Evolutionary conservation across 768 basidiomycete species (phyloP), one percentile per base, ranked within the genome.

Genomic region (Suillus occidentalis): DNA sequence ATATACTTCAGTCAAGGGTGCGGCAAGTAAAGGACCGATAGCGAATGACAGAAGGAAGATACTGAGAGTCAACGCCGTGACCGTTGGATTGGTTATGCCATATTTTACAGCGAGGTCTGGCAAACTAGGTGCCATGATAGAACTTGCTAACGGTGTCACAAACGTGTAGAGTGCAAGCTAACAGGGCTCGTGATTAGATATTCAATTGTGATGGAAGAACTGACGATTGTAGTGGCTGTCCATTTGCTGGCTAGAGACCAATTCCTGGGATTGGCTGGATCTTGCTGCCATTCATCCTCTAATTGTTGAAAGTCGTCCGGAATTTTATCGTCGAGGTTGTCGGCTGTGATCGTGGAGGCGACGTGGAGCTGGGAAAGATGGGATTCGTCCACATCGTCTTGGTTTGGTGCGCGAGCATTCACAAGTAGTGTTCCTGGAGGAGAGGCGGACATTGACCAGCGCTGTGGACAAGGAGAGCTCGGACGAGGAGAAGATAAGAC

Each of bases 231-330:
- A 31, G 28, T 53, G 52, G 9, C 25, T 28, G 28, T 53, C 52
- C 52, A 53, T 31, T 53, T 53, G 5, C 9, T 53, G 4, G 28
- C 28, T 5, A 4, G 9, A 53, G 52, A 10, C 52, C 52, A 53
- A 53, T 53, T 53, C 28, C 28, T 53, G 52, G 50, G 50, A 8
- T 52, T 52, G 50, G 16, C 16, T 89, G 78, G 1, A 85, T 78
- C 63, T 89, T 85, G 72, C 87, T 89, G 2, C 89, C 89, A 28
- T 52, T 52, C 50, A 18, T 52, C 50, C 3, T 52, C 28, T 18
- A 9, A 31, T 28, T 52, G 50, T 31, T 52, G 16, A 18, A 52
- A 28, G 16, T 18, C 3, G 4, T 52, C 50, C 16, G 16, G 16
- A 31, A 31, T 31, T 52, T 28, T 28, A 0, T 28, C 28, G 8